Conservation (phyloP, 2,329 filamentous ascomycete species). For the Aspergillus luchuensis region DNA sequence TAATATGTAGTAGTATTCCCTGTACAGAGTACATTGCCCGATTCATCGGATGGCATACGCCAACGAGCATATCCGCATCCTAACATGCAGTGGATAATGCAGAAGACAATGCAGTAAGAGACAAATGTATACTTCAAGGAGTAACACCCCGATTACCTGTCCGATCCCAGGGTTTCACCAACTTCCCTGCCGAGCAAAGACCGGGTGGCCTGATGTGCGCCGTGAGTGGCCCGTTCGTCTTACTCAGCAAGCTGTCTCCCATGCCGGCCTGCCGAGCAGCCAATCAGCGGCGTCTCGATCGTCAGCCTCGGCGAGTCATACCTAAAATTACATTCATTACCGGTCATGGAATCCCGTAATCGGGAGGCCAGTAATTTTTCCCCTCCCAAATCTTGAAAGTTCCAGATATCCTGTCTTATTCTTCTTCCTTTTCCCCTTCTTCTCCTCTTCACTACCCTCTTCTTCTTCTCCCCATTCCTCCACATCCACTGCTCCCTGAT, state of each 20-base stretch:
- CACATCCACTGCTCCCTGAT: neutral
- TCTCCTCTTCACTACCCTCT: neutral
- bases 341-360: neutral
- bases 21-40: no score
- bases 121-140: no score
- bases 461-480: neutral
- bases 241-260: neutral
- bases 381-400: slow-evolving; percentile 11
- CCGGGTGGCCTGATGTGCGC: neutral
- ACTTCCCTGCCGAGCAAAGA: neutral
- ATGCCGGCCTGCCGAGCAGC: slow-evolving; percentile 12
- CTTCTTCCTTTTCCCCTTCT: slow-evolving; percentile 5
- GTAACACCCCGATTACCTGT: no score
- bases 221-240: neutral
- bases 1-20: no score
- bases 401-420: slow-evolving; percentile 1
- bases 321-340: slow-evolving; percentile 9
- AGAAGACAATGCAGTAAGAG: no score
- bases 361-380: neutral
- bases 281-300: slow-evolving; percentile 21
- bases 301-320: slow-evolving; percentile 13
- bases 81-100: no score
- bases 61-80: no score
- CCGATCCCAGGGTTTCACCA: no score
- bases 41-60: no score